Conservation (phyloP, 306 rosid species). For the Cicer judaicum region DNA sequence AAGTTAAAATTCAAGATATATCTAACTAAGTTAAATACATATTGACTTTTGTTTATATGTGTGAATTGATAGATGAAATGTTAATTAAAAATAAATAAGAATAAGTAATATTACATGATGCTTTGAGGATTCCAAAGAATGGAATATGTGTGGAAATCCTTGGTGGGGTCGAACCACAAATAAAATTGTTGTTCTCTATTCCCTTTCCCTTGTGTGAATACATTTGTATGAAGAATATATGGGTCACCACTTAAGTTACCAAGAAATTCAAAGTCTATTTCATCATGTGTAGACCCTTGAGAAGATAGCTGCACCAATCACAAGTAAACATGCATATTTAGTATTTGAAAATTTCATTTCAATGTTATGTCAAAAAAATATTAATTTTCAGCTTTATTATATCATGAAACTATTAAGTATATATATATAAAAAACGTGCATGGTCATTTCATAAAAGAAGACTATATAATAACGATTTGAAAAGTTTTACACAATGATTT, state of each 20-base stretch:
- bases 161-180: conserved; percentile 75
- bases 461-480: too few relatives aligned
- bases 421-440: neutral
- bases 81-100: too few relatives aligned
- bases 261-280: conserved; percentile 70
- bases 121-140: conserved; percentile 66
- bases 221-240: conserved; percentile 65
- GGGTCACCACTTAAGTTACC: conserved; percentile 79
- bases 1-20: too few relatives aligned
- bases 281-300: conserved; percentile 60
- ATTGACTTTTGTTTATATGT: too few relatives aligned
- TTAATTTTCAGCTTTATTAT: neutral
- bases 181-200: conserved; percentile 69
- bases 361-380: neutral
- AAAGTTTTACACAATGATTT: neutral
- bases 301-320: conserved; percentile 60
- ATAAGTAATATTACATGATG: conserved; percentile 52
- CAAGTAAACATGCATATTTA: neutral
- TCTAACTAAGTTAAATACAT: too few relatives aligned
- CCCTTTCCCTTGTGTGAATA: conserved; percentile 65
- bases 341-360: neutral
- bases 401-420: too few relatives aligned
- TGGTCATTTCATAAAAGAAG: neutral
- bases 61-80: too few relatives aligned
- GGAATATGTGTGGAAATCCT: conserved; percentile 66